These are phyloP conservation scores for Singerocomus inundabilis DNA, from an alignment of 1,284 basidiomycete genomes.

Conservation along the genomic window DNA sequence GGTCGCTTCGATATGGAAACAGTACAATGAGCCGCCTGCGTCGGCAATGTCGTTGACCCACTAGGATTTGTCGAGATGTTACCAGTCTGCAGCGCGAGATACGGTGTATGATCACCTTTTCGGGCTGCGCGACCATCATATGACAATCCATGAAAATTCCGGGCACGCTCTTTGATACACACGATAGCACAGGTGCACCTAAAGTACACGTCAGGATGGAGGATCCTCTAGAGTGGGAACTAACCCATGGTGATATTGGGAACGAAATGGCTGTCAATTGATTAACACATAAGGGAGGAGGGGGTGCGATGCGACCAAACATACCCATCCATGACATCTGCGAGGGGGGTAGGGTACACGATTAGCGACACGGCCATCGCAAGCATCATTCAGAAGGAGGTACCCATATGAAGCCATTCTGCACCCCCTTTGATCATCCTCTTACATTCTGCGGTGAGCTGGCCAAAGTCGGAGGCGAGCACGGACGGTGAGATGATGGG, in stretches of 20 bases:
- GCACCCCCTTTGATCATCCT: conserved; percentile 91
- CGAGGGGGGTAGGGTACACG: not conserved
- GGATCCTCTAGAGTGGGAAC: conserved; percentile 18
- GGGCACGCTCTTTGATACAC: conserved; percentile 87
- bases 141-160: conserved; percentile 99
- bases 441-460: conserved; percentile 88
- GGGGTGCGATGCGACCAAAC: not conserved
- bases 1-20: conserved; percentile 97
- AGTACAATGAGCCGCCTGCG: conserved; percentile 93
- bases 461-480: conserved; percentile 92
- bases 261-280: conserved; percentile 81
- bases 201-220: conserved; percentile 16
- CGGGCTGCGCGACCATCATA: conserved; percentile 98
- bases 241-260: conserved; percentile 96
- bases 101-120: conserved; percentile 54
- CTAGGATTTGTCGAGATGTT: conserved; percentile 40
- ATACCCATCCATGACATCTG: conserved; percentile 97
- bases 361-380: conserved; percentile 8
- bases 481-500: conserved; percentile 91
- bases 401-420: conserved; percentile 97
- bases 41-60: conserved; percentile 97
- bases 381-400: conserved; percentile 10
- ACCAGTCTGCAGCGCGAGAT: not conserved
- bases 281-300: conserved; percentile 15
- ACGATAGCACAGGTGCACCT: conserved; percentile 89